These are phyloP conservation scores for Lactarius trivialis DNA, from an alignment of 768 basidiomycete genomes.

Conservation along the genomic window DNA sequence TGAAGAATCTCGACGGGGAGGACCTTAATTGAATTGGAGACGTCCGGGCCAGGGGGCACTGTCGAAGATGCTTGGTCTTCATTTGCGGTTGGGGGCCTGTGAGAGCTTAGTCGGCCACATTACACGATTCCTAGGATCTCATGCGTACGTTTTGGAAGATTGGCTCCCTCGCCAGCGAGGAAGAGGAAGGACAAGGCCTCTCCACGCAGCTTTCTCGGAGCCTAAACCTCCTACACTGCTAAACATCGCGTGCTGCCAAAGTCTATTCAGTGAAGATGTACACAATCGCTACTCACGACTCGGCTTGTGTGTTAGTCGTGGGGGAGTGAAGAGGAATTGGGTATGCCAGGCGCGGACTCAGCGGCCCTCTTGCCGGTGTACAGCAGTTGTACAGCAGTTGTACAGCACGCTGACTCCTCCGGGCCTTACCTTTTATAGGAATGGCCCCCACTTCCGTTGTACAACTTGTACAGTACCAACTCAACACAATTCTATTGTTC, in stretches of 20 bases:
- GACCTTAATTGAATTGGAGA: not conserved
- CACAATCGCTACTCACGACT: not conserved
- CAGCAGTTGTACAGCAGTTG: no score
- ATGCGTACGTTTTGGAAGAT: not conserved
- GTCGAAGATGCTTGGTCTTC: not conserved
- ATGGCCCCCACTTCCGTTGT: not conserved
- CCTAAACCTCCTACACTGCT: not conserved
- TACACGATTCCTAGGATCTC: not conserved
- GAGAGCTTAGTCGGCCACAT: not conserved
- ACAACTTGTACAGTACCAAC: no score
- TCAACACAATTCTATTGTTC: no score
- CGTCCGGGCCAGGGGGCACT: not conserved
- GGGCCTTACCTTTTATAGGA: not conserved
- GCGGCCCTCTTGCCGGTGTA: no score
- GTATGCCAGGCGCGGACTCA: no score
- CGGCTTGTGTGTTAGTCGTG: not conserved
- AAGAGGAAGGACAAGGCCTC: not conserved
- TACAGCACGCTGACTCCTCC: not conserved
- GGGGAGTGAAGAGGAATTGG: no score
- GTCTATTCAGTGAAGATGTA: not conserved
- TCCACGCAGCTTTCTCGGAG: not conserved
- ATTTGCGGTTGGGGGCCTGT: not conserved
- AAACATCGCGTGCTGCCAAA: not conserved
- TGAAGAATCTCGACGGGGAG: constrained; percentile 17
- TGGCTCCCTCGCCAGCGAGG: constrained; percentile 1